Evolutionary conservation across 139 green algal species (phyloP).

Genomic region (Pseudopediastrum boryanum): DNA sequence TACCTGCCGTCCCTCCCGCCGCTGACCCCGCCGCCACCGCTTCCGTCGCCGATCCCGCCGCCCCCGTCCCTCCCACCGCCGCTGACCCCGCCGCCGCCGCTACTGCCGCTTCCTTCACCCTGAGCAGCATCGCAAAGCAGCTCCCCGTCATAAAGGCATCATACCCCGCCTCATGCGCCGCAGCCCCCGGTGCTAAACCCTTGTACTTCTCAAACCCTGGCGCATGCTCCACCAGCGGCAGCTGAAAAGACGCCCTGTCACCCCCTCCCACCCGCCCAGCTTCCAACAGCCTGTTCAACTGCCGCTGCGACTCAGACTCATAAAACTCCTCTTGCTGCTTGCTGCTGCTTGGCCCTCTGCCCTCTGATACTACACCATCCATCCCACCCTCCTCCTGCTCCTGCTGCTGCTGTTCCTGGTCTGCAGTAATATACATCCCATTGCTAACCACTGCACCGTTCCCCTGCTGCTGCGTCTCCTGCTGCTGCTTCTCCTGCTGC

Average conservation of each 20-base stretch:
- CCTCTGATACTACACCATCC: too few relatives aligned
- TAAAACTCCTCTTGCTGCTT: neutral
- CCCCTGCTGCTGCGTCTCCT: too few relatives aligned
- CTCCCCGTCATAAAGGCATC: constrained; percentile 82
- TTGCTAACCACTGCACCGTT: too few relatives aligned
- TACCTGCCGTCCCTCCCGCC: neutral
- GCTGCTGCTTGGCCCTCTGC: too few relatives aligned
- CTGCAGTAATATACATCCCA: too few relatives aligned
- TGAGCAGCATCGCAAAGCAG: constrained; percentile 42
- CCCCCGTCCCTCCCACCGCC: neutral
- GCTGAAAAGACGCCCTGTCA: neutral
- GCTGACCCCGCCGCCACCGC: neutral
- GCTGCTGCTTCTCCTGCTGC: too few relatives aligned
- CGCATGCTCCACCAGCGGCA: constrained; percentile 26
- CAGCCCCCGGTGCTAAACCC: constrained; percentile 20
- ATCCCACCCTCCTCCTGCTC: too few relatives aligned
- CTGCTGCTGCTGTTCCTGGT: too few relatives aligned
- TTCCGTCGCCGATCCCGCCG: neutral
- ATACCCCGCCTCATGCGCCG: constrained; percentile 45
- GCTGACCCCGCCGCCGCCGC: neutral
- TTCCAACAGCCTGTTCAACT: constrained; percentile 8
- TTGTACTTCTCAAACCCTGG: constrained; percentile 42
- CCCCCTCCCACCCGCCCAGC: neutral
- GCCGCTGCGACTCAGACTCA: neutral
- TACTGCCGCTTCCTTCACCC: neutral